Evolutionary conservation across 805 yeast genomes (phyloP), one percentile per base, ranked within the genome.

Genomic region (Ogataea allantospora): DNA sequence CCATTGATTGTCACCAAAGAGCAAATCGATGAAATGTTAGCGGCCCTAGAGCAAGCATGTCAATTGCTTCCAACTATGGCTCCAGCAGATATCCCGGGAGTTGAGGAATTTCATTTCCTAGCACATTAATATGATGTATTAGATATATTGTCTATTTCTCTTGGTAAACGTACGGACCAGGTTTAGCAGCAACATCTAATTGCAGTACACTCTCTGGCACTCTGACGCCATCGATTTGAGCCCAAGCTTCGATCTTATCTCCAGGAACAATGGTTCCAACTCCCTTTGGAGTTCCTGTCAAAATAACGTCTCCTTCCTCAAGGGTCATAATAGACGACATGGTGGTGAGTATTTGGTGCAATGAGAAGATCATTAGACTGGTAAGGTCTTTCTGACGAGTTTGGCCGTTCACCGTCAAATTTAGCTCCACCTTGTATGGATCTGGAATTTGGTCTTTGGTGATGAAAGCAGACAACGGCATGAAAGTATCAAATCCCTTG

Each of bases 221-320:
- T 7, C 69, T 68, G 40, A 75, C 55, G 8, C 80, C 91, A 22
- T 74, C 74, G 21, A 71, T 73, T 19, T 60, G 63, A 45, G 88
- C 62, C 47, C 75, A 73, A 6, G 95, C 95, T 30, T 70, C 69
- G 18, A 93, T 67, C 17, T 60, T 55, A 57, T 93, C 98, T 7
- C 97, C 98, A 0, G 95, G 85, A 5, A 60, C 61, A 22, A 89
- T 65, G 17, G 73, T 66, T 7, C 98, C 96, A n/a, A 93, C 99
- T 12, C 99, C 99, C 61, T 88, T 87, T 30, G 99, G 99, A 1
- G 99, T 93, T 12, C 99, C 99, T 1, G 99, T 93, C 35, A 93
- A 70, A 42, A 93, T 80, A 46, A 93, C 71, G 56, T 93, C 99
- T 20, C 96, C 96, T 37, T 86, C 80, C 53, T 89, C 80, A 40